phyloP scores from a whole-genome alignment of 768 basidiomycete species.

The Lentinula lateritia region DNA sequence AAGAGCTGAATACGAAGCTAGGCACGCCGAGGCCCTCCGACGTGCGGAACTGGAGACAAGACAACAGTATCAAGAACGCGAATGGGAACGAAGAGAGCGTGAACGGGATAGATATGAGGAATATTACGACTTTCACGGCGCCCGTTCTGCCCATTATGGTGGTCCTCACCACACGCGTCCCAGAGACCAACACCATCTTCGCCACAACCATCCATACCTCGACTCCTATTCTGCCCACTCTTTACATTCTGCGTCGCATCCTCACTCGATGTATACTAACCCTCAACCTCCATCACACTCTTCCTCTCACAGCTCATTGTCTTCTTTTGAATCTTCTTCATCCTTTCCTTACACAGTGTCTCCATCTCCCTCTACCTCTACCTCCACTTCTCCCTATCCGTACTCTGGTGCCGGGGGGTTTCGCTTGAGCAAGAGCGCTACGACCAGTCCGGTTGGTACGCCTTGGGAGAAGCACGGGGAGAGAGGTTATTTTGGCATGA shows the following conservation, averaged over 20 bases:
- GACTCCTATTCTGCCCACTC: neutral
- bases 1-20: conserved; percentile 81
- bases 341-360: conserved; percentile 15
- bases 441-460: conserved; percentile 57
- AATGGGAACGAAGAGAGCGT: neutral
- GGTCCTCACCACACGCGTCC: neutral
- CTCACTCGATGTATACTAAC: neutral
- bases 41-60: conserved; percentile 69
- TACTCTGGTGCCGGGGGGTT: conserved; percentile 3
- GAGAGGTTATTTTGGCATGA: conserved; percentile 33
- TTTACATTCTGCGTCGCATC: neutral
- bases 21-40: conserved; percentile 59
- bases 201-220: neutral
- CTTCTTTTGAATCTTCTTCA: neutral
- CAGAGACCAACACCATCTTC: conserved; percentile 1
- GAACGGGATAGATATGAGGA: neutral
- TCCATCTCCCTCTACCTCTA: neutral
- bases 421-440: conserved; percentile 55
- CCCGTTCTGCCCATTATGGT: neutral
- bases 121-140: neutral
- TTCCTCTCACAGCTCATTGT: conserved; percentile 1
- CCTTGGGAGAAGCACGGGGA: conserved; percentile 29
- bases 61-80: neutral
- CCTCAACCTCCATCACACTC: conserved; percentile 1
- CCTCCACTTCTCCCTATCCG: conserved; percentile 7